A percentile compares a stretch with the other conserved stretches of the same genome.
These are phyloP conservation scores for Aspergillus brunneoviolaceus DNA, from an alignment of 2,329 filamentous ascomycete species.

Conservation along the genomic window DNA sequence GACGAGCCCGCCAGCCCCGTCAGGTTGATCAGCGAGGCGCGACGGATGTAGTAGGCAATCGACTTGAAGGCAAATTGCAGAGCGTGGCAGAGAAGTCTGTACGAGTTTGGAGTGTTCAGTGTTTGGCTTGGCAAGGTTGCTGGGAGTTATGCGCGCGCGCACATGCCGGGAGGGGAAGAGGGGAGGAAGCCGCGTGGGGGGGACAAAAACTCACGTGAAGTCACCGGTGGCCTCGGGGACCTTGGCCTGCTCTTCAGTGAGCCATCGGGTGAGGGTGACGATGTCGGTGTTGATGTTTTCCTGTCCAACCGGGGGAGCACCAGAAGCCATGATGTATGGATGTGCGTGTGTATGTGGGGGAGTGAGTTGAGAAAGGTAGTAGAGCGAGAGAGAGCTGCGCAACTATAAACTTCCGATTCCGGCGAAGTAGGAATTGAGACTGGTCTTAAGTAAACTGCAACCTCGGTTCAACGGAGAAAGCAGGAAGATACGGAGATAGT, in stretches of 20 bases:
- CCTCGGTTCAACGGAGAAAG: conserved; percentile 34
- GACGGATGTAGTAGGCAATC: conserved; percentile 98
- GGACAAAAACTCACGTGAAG: conserved; percentile 72
- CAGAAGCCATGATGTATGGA: conserved; percentile 36
- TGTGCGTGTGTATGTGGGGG: conserved; percentile 6
- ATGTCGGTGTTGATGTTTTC: conserved; percentile 96
- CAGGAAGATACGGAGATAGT: conserved; percentile 15
- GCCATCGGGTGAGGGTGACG: conserved; percentile 88
- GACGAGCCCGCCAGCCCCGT: conserved; percentile 91
- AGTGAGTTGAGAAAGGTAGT: conserved; percentile 6
- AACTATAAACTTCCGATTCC: conserved; percentile 8
- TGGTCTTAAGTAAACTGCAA: conserved; percentile 13
- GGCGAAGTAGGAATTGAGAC: conserved; percentile 1
- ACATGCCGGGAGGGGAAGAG: background rate
- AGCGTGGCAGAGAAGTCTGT: conserved; percentile 88
- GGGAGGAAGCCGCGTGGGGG: background rate
- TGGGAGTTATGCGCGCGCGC: background rate
- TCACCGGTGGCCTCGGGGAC: conserved; percentile 94
- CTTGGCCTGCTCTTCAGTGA: conserved; percentile 94
- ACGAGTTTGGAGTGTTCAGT: background rate
- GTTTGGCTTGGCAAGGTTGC: background rate
- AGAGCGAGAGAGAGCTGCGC: background rate
- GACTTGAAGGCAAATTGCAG: conserved; percentile 99
- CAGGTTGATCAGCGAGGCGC: conserved; percentile 91
- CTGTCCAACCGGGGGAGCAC: conserved; percentile 54